These are phyloP conservation scores for Euphorbia tirucalli DNA, from an alignment of 345 rosid species.

Conservation along the genomic window DNA sequence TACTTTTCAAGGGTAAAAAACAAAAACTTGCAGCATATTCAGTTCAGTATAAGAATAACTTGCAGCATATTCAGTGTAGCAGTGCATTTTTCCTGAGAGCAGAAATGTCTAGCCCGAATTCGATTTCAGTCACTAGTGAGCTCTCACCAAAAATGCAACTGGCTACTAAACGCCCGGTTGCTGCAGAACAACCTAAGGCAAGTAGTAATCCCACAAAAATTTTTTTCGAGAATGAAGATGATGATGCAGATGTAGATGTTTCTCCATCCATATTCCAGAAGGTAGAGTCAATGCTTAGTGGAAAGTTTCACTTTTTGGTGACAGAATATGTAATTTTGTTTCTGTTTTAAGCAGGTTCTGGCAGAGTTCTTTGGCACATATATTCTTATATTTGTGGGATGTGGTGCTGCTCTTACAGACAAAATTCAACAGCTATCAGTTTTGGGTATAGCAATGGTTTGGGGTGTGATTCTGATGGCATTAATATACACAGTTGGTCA, in stretches of 20 bases:
- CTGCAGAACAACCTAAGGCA: conserved; percentile 13
- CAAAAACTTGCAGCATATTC: not conserved
- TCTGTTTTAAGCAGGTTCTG: conserved; percentile 28
- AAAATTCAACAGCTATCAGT: conserved; percentile 31
- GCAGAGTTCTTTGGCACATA: conserved; percentile 53
- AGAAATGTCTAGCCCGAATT: conserved; percentile 27
- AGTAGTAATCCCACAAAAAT: no score
- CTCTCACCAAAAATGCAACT: conserved; percentile 17
- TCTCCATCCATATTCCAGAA: conserved; percentile 32
- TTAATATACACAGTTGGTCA: conserved; percentile 43
- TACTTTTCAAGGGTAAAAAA: not conserved
- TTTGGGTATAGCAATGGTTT: conserved; percentile 42
- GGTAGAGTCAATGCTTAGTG: conserved; percentile 27
- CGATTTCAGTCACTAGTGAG: conserved; percentile 14
- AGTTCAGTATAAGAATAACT: not conserved
- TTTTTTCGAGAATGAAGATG: no score
- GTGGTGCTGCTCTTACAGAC: conserved; percentile 39
- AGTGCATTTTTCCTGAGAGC: no score
- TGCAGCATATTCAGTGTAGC: no score
- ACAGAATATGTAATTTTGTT: not conserved
- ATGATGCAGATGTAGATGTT: not conserved
- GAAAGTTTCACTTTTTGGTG: not conserved
- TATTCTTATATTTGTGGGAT: conserved; percentile 40
- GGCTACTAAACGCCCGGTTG: conserved; percentile 12
- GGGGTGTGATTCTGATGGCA: conserved; percentile 49